Evolutionary conservation across 192 early-diverging fungal genomes (phyloP), one percentile per base, ranked within the genome.

Genomic region (Diversispora epigaea): DNA sequence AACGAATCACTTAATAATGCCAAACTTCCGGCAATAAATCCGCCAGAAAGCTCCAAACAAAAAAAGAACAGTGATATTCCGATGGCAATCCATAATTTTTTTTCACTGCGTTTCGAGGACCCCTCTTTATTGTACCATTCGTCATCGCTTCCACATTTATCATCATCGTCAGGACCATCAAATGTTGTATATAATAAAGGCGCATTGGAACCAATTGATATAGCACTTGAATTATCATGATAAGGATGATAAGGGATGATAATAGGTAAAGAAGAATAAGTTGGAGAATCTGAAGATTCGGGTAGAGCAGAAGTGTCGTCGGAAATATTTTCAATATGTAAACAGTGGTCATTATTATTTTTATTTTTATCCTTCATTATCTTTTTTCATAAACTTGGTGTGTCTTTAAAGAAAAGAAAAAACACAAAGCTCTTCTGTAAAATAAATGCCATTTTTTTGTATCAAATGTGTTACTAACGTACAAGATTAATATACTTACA

Each of bases 1-100:
- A 94, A 94, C 25, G 86, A 85, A 75, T 94, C 92, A 50, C 84
- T 86, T 60, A 94, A 75, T n/a, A 94, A 85, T 1, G 92, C 92
- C 57, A 93, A 80, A n/a, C 88, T 89, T 5, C 84, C 84, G 40
- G 89, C 78, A 78, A 84, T 80, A 22, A 86, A 78, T 11, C 89
- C 91, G 25, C 86, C 91, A 41, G 84, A 55, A 22, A 93, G 77
- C 76, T 93, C 91, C 10, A 88, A 82, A 8, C 78, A 15, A 80
- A 93, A 92, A 71, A 93, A 93, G 0, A 81, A 62, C 32, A 85
- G 80, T 17, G 89, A 89, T 15, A 92, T 73, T 6, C 44, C 77
- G 25, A 84, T 84, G 3, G 90, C 91, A 46, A 87, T 83, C 70
- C 68, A 71, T 71, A 71, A 71, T 41, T 71, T 71, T 41, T 17